A percentile compares a stretch with the other conserved stretches of the same genome.
These are phyloP conservation scores for Solanum rostratum DNA, from an alignment of 257 asterid genomes.

Conservation along the genomic window DNA sequence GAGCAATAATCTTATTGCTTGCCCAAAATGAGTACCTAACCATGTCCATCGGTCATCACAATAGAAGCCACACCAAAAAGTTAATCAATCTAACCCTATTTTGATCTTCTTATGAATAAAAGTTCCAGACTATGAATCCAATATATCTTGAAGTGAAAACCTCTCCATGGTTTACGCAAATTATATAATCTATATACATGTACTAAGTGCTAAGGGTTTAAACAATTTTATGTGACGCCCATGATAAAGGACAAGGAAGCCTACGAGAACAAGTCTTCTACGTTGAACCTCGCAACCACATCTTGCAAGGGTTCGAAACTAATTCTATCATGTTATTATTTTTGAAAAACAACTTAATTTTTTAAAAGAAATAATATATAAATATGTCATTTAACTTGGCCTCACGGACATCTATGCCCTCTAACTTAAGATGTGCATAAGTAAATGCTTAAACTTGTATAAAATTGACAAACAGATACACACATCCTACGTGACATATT, in stretches of 20 bases:
- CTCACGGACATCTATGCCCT: too few species aligned
- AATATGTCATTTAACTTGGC: too few species aligned
- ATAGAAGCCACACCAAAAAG: background rate
- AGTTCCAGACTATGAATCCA: background rate
- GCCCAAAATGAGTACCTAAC: slow-evolving; percentile 10
- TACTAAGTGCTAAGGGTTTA: background rate
- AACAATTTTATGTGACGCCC: background rate
- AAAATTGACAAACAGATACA: too few species aligned
- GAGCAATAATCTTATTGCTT: background rate
- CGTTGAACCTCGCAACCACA: too few species aligned
- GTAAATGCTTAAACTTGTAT: too few species aligned
- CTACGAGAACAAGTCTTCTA: background rate
- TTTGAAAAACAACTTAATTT: too few species aligned
- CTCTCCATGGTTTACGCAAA: background rate
- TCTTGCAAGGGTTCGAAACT: too few species aligned
- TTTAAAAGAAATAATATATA: too few species aligned
- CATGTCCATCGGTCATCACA: background rate
- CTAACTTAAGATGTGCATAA: too few species aligned
- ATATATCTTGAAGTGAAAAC: background rate
- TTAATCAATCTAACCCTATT: background rate
- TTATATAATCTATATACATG: too few species aligned
- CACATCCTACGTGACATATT: too few species aligned
- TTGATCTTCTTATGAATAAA: background rate
- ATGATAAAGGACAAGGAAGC: background rate
- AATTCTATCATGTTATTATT: too few species aligned